These are phyloP conservation scores for Intubia oerlemansii DNA, from an alignment of 2,329 filamentous ascomycete species.

Conservation along the genomic window DNA sequence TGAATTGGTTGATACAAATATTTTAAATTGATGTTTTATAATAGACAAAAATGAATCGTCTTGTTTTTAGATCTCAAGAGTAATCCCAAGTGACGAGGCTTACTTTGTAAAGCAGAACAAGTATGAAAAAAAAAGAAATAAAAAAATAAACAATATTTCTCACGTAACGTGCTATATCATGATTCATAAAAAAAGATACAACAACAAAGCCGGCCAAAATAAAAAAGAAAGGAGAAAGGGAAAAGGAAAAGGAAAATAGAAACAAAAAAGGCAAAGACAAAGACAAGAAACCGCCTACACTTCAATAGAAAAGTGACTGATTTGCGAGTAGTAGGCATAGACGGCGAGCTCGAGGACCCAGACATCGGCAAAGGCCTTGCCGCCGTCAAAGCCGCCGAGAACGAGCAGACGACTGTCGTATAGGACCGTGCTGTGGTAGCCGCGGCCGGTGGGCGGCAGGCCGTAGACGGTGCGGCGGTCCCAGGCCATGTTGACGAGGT, in stretches of 20 bases:
- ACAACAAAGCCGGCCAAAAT: background rate
- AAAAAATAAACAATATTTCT: no score
- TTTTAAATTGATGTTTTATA: no score
- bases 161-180: no score
- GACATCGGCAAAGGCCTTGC: conserved; percentile 45
- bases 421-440: conserved; percentile 44
- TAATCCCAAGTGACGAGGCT: no score
- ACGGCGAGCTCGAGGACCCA: conserved; percentile 46
- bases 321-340: conserved; percentile 52
- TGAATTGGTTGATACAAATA: no score
- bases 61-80: no score
- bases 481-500: conserved; percentile 57
- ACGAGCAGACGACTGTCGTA: conserved; percentile 43
- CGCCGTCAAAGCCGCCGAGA: conserved; percentile 47
- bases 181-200: background rate
- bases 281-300: conserved; percentile 18
- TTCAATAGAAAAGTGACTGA: conserved; percentile 50
- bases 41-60: no score
- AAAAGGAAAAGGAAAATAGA: background rate
- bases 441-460: conserved; percentile 36
- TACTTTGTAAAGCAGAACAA: no score
- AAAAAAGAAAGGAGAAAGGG: background rate
- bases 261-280: background rate
- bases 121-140: no score
- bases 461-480: conserved; percentile 45